Percentiles rank a stretch among this genome's conserved stretches.
Evolutionary conservation across 2,329 filamentous ascomycete genomes (phyloP).

Genomic region (Diaporthe sp.): DNA sequence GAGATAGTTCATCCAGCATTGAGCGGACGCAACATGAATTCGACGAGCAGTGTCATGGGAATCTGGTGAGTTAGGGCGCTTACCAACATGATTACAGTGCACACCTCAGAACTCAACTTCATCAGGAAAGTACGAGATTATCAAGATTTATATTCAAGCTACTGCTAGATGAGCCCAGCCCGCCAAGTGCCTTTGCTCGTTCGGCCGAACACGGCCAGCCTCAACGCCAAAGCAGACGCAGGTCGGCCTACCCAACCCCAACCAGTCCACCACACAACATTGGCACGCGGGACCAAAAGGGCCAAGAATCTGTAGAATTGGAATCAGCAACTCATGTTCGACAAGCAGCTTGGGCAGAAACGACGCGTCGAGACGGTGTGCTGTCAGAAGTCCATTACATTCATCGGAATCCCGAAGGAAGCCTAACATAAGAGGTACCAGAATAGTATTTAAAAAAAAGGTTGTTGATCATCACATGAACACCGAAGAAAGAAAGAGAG

Average conservation of each 20-base stretch:
- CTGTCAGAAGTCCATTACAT: slow-evolving; percentile 87
- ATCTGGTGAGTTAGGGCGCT: not conserved
- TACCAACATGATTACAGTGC: not conserved
- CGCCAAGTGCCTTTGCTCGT: not conserved
- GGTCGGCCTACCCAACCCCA: not conserved
- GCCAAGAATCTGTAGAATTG: not conserved
- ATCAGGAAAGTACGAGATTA: too few relatives aligned
- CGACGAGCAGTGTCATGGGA: not conserved
- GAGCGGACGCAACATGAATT: not conserved
- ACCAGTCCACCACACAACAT: not conserved
- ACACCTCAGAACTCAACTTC: not conserved
- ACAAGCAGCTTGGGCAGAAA: slow-evolving; percentile 1
- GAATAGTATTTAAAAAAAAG: slow-evolving; percentile 74
- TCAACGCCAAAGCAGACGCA: not conserved
- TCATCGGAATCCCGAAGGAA: slow-evolving; percentile 73
- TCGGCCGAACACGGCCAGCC: not conserved
- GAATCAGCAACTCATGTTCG: slow-evolving; percentile 15
- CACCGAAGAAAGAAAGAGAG: slow-evolving; percentile 38
- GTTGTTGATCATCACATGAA: slow-evolving; percentile 79
- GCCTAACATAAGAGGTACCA: slow-evolving; percentile 99
- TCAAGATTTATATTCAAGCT: not conserved
- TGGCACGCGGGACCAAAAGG: not conserved
- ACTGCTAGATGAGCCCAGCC: not conserved
- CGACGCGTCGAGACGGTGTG: slow-evolving; percentile 40
- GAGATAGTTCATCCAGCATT: not conserved